A percentile compares a stretch with the other conserved stretches of the same genome.
These are phyloP conservation scores for Aristolochia contorta DNA, from an alignment of 164 flowering plant species.

Conservation along the genomic window DNA sequence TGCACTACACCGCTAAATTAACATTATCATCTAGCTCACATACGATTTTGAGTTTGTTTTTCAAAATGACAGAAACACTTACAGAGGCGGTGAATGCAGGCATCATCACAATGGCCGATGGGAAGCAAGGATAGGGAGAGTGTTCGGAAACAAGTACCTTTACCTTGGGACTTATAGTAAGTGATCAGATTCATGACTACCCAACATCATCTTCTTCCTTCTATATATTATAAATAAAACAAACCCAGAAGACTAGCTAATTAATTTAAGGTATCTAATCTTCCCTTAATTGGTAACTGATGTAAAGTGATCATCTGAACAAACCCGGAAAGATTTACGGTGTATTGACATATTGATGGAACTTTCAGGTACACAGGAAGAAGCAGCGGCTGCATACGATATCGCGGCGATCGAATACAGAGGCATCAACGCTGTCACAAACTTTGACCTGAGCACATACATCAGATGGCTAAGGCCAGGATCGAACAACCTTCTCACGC, in stretches of 20 bases:
- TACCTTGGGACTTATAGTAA: constrained; percentile 58
- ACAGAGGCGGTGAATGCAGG: constrained; percentile 17
- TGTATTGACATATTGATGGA: no score
- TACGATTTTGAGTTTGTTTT: background rate
- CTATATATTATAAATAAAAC: no score
- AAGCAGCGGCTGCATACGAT: constrained; percentile 69
- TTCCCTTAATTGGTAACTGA: no score
- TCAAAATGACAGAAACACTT: background rate
- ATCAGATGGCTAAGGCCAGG: constrained; percentile 60
- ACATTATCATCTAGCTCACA: no score
- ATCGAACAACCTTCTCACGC: constrained; percentile 12
- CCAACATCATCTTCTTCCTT: background rate
- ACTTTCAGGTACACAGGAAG: constrained; percentile 62
- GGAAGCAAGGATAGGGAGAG: constrained; percentile 76
- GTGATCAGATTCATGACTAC: constrained; percentile 1
- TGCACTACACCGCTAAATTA: background rate
- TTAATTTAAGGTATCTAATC: no score
- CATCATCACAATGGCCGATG: constrained; percentile 72
- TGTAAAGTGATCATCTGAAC: no score
- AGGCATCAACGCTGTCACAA: constrained; percentile 65
- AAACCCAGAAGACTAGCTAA: no score
- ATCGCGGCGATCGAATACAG: constrained; percentile 65
- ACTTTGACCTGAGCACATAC: constrained; percentile 57
- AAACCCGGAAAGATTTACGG: no score
- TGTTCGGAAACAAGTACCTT: constrained; percentile 70